Conservation (phyloP, 192 early-diverging fungal species). For the Anaeromyces robustus region DNA sequence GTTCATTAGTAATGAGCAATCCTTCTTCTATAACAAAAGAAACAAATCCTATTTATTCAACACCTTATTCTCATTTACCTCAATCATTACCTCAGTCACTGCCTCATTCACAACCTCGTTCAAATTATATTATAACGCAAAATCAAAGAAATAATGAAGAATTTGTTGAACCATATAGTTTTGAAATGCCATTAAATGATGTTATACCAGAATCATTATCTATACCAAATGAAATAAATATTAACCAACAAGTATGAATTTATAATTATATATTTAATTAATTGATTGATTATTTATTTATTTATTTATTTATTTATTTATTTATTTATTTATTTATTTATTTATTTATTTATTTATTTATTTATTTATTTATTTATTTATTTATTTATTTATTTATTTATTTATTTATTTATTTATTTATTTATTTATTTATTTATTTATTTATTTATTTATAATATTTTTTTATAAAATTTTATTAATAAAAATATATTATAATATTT, state of each 20-base stretch:
- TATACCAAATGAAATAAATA: not conserved
- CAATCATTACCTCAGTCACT: not conserved
- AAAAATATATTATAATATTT: too few species aligned
- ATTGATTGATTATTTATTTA: too few species aligned
- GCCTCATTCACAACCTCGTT: not conserved
- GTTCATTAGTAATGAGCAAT: not conserved
- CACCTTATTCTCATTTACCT: not conserved
- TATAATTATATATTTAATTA: not conserved
- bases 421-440: too few species aligned
- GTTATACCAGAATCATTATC: not conserved
- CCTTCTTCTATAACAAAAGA: not conserved
- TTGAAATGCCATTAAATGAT: not conserved
- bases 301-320: too few species aligned
- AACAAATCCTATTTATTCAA: not conserved
- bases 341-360: too few species aligned
- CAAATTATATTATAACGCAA: not conserved
- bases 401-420: too few species aligned
- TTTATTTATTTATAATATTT: too few species aligned
- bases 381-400: too few species aligned
- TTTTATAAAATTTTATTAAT: too few species aligned
- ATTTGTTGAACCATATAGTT: not conserved
- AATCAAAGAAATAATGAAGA: not conserved
- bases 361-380: too few species aligned
- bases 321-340: too few species aligned
- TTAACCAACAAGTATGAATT: not conserved